Percentiles rank a stretch among this genome's conserved stretches.
Evolutionary conservation across 306 rosid genomes (phyloP).

Genomic region (Casuarina equisetifolia): DNA sequence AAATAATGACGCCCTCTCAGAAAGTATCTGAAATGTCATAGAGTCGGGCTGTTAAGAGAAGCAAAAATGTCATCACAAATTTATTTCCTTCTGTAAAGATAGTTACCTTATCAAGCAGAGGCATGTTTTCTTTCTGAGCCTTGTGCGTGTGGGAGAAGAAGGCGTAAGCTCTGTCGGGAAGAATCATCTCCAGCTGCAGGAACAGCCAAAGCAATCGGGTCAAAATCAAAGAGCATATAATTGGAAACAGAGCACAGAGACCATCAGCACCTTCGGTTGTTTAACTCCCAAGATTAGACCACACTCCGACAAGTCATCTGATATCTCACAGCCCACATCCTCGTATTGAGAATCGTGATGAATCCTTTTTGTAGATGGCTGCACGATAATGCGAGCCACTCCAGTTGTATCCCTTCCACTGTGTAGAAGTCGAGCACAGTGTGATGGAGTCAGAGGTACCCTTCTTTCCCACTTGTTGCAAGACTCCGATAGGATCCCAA

Average conservation of each 20-base stretch:
- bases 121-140: constrained; percentile 95
- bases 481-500: constrained; percentile 81
- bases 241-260: not conserved
- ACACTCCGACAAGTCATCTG: constrained; percentile 79
- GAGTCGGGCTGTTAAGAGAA: constrained; percentile 11
- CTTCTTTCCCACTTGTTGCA: constrained; percentile 95
- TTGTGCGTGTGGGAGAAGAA: constrained; percentile 96
- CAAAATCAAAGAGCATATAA: constrained; percentile 8
- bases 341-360: constrained; percentile 72
- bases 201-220: constrained; percentile 10
- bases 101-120: constrained; percentile 74
- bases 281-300: constrained; percentile 86
- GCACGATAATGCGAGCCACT: constrained; percentile 71
- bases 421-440: constrained; percentile 81
- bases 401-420: constrained; percentile 49
- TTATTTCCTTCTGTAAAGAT: not conserved
- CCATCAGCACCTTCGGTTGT: constrained; percentile 65
- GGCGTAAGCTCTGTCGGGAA: constrained; percentile 87
- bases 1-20: constrained; percentile 69
- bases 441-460: constrained; percentile 80
- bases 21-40: constrained; percentile 50
- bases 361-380: constrained; percentile 83
- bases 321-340: constrained; percentile 89
- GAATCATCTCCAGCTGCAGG: constrained; percentile 76
- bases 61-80: constrained; percentile 17